Evolutionary conservation across 139 green algal species (phyloP).

Genomic region (Ettlia oleoabundans): DNA sequence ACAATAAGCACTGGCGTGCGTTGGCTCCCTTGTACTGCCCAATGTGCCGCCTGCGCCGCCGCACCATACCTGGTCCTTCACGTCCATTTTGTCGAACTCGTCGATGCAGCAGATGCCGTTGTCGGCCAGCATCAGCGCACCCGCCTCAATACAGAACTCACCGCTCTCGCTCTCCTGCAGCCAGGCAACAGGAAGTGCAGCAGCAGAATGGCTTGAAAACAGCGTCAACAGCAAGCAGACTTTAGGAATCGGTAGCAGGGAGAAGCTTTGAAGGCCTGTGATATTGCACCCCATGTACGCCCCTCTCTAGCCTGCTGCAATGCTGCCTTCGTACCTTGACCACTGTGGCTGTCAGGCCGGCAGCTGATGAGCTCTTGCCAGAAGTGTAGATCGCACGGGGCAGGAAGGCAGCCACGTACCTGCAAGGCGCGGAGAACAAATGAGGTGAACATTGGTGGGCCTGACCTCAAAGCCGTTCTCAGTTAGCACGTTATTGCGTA

Average conservation of each 20-base stretch:
- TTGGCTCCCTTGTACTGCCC: not conserved
- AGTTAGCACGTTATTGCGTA: too few relatives aligned
- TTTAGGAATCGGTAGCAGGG: too few relatives aligned
- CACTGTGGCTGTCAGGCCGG: constrained; percentile 96
- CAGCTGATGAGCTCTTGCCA: constrained; percentile 95
- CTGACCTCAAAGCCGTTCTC: too few relatives aligned
- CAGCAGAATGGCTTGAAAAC: not conserved
- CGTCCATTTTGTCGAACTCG: constrained; percentile 98
- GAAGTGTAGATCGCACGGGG: constrained; percentile 96
- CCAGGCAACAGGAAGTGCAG: not conserved
- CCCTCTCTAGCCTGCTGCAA: too few relatives aligned
- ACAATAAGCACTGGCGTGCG: too few relatives aligned
- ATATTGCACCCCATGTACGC: too few relatives aligned
- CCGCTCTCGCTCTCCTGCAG: constrained; percentile 83
- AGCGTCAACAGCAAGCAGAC: too few relatives aligned
- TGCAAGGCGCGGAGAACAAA: not conserved
- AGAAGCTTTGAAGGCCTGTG: too few relatives aligned
- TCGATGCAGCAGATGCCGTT: constrained; percentile 98
- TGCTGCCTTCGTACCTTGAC: constrained; percentile 73
- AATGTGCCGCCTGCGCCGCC: not conserved
- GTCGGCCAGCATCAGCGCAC: constrained; percentile 98
- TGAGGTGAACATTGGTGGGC: not conserved
- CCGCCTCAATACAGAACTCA: constrained; percentile 98
- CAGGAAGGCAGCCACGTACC: constrained; percentile 87
- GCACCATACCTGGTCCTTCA: constrained; percentile 81